A percentile compares a stretch with the other conserved stretches of the same genome.
phyloP scores from a whole-genome alignment of 371 early-diverging fungal genomes.

The Rhizopus microsporus region DNA sequence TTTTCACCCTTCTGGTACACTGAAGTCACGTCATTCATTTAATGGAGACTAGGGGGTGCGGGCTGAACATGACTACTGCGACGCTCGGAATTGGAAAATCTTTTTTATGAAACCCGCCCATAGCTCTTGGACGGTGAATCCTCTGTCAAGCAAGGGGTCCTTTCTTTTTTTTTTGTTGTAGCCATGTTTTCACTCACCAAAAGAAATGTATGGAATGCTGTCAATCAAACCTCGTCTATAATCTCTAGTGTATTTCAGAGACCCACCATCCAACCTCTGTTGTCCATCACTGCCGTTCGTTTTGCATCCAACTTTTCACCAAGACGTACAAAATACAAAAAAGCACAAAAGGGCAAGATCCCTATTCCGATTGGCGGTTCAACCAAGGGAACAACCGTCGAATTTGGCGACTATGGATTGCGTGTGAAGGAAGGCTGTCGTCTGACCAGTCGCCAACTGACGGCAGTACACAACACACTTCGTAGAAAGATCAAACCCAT shows the following conservation, averaged over 20 bases:
- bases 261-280: conserved; percentile 1
- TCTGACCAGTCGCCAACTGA: conserved; percentile 81
- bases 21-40: no score
- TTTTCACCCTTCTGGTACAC: no score
- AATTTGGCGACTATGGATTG: conserved; percentile 90
- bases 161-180: conserved; percentile 6
- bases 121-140: not conserved
- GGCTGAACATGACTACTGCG: no score
- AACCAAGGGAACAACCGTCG: conserved; percentile 83
- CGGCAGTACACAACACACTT: conserved; percentile 74
- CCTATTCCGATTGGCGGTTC: conserved; percentile 82
- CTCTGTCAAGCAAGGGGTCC: conserved; percentile 7
- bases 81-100: not conserved
- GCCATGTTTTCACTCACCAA: conserved; percentile 25
- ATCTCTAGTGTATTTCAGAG: conserved; percentile 20
- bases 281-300: conserved; percentile 29
- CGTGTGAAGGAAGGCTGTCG: conserved; percentile 84
- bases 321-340: conserved; percentile 78
- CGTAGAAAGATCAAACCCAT: conserved; percentile 82
- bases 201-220: conserved; percentile 21
- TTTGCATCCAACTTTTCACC: conserved; percentile 75
- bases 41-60: no score
- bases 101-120: no score
- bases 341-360: conserved; percentile 88
- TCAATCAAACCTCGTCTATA: conserved; percentile 10